A percentile compares a stretch with the other conserved stretches of the same genome.
Conservation (phyloP, 768 basidiomycete genomes). For the Brasilioporus rufonigricans region DNA sequence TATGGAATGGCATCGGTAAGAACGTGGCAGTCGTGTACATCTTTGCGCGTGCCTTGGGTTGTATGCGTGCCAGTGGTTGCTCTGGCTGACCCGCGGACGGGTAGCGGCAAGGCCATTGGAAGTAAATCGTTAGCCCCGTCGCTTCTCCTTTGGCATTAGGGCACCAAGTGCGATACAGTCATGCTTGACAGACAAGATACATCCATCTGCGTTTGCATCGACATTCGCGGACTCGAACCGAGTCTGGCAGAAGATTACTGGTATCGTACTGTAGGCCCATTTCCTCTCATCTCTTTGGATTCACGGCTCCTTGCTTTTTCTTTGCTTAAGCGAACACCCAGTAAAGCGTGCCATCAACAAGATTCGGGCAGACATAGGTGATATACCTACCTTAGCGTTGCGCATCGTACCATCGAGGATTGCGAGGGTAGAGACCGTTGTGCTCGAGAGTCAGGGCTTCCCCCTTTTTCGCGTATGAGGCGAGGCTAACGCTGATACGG, state of each 20-base stretch:
- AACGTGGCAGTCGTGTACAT: constrained; percentile 91
- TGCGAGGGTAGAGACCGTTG: constrained; percentile 86
- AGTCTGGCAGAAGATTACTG: constrained; percentile 87
- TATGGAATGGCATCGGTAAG: constrained; percentile 79
- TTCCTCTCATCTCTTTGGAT: no score
- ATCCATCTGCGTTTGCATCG: constrained; percentile 29
- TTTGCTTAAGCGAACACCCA: constrained; percentile 63
- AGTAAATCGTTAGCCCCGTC: constrained; percentile 94
- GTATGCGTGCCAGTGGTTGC: background rate
- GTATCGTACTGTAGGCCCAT: constrained; percentile 83
- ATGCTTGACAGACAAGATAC: constrained; percentile 84
- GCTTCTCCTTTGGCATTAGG: constrained; percentile 84
- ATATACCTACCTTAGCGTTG: constrained; percentile 89
- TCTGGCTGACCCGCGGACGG: background rate
- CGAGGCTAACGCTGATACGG: background rate
- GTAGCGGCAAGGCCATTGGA: constrained; percentile 86
- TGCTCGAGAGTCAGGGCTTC: constrained; percentile 54
- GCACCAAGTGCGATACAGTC: constrained; percentile 75
- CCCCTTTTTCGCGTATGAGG: no score
- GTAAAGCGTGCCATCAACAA: constrained; percentile 87
- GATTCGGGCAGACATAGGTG: constrained; percentile 72
- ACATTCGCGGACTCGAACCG: constrained; percentile 83
- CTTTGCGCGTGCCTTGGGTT: background rate
- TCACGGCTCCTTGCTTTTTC: background rate
- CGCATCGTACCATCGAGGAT: constrained; percentile 89